Conservation (phyloP, 116 monocot genomes). For the Posidonia oceanica region DNA sequence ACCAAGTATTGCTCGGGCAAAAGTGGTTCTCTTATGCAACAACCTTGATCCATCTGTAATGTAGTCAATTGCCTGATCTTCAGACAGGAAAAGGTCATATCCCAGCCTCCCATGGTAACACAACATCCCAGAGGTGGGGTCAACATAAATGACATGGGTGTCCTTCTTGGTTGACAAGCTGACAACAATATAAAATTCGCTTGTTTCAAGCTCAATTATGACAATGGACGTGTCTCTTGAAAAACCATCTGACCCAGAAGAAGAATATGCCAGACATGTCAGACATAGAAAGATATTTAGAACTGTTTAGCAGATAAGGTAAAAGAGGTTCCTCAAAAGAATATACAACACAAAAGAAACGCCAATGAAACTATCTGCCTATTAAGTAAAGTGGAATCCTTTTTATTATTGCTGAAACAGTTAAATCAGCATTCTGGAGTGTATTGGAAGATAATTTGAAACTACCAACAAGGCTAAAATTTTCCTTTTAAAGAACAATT, state of each 20-base stretch:
- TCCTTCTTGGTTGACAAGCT: conserved; percentile 72
- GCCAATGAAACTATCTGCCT: too few relatives aligned
- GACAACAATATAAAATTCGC: conserved; percentile 68
- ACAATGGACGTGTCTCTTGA: conserved; percentile 64
- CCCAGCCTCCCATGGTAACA: conserved; percentile 40
- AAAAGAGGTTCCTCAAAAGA: too few relatives aligned
- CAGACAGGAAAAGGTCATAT: conserved; percentile 58
- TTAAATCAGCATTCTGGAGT: too few relatives aligned
- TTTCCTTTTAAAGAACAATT: too few relatives aligned
- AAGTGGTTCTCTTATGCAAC: conserved; percentile 48
- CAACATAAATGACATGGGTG: conserved; percentile 84
- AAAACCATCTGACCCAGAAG: conserved; percentile 9
- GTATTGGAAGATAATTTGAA: too few relatives aligned
- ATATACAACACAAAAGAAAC: too few relatives aligned
- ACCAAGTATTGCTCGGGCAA: conserved; percentile 80
- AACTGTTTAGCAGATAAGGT: too few relatives aligned
- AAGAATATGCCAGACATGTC: too few relatives aligned
- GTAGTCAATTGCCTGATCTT: conserved; percentile 63
- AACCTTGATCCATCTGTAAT: conserved; percentile 68
- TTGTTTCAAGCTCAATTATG: conserved; percentile 60
- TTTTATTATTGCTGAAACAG: too few relatives aligned
- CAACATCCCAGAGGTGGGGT: conserved; percentile 85
- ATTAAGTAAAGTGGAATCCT: too few relatives aligned
- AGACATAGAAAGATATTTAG: too few relatives aligned
- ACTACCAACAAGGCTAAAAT: too few relatives aligned